phyloP scores from a whole-genome alignment of 2,329 filamentous ascomycete genomes.

The Monilinia polystroma region DNA sequence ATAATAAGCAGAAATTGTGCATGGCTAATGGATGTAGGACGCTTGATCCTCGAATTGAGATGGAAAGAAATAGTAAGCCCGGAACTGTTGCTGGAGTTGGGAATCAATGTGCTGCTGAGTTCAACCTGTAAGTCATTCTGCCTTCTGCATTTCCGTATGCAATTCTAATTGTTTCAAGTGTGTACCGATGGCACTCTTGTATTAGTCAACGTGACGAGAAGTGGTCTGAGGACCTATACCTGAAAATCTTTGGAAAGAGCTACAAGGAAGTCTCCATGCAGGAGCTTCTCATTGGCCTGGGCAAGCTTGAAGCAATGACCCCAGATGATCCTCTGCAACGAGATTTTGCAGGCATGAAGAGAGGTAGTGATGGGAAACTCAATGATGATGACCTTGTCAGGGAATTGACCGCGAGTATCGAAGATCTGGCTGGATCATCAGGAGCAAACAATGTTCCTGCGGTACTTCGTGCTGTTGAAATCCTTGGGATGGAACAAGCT shows the following conservation, averaged over 20 bases:
- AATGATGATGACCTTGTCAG: conserved; percentile 73
- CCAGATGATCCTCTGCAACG: conserved; percentile 66
- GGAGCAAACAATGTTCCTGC: conserved; percentile 71
- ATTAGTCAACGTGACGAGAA: conserved; percentile 72
- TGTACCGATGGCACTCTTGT: conserved; percentile 82
- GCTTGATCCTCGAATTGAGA: conserved; percentile 71
- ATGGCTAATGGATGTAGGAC: conserved; percentile 43
- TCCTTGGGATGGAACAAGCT: conserved; percentile 74
- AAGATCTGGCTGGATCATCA: conserved; percentile 69
- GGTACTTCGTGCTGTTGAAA: conserved; percentile 72
- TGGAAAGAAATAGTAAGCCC: conserved; percentile 56
- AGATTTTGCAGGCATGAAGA: conserved; percentile 63
- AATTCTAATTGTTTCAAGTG: conserved; percentile 36
- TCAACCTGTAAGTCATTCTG: conserved; percentile 58
- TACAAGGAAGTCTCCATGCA: conserved; percentile 45
- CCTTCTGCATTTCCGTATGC: too few relatives aligned
- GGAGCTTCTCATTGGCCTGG: conserved; percentile 62
- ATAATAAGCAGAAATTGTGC: too few relatives aligned
- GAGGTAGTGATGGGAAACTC: conserved; percentile 64
- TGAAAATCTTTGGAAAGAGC: conserved; percentile 22
- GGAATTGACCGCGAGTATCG: conserved; percentile 65
- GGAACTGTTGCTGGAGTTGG: conserved; percentile 59
- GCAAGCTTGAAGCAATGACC: conserved; percentile 59
- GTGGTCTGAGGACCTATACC: conserved; percentile 69
- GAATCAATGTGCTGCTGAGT: conserved; percentile 81